Percentiles rank a stretch among this genome's conserved stretches.
These are phyloP conservation scores for Obelidium mucronatum DNA, from an alignment of 192 early-diverging fungal species.

Conservation along the genomic window DNA sequence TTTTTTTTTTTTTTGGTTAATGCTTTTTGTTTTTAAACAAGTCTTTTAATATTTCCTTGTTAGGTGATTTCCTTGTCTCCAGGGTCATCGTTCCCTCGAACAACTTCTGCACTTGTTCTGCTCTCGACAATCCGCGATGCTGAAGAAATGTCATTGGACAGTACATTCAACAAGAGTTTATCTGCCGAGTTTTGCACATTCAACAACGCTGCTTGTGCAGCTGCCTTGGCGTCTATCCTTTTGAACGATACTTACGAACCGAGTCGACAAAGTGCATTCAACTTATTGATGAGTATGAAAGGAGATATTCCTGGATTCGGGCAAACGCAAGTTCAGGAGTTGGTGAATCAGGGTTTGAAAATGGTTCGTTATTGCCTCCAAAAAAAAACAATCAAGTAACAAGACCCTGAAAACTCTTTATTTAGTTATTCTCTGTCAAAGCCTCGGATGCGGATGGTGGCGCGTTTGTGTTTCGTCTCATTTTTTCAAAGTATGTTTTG, in stretches of 20 bases:
- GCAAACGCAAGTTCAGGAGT: conserved; percentile 50
- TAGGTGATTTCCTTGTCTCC: conserved; percentile 70
- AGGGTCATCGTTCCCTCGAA: conserved; percentile 75
- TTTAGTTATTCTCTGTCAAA: conserved; percentile 21
- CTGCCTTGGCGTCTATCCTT: conserved; percentile 34
- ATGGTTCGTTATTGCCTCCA: conserved; percentile 59
- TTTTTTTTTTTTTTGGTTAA: neutral
- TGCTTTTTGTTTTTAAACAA: conserved; percentile 13
- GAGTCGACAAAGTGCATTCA: conserved; percentile 76
- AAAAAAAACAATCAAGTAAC: too few relatives aligned
- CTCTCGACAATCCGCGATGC: conserved; percentile 48
- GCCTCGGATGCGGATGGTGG: conserved; percentile 86
- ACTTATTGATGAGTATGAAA: conserved; percentile 74
- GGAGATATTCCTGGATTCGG: conserved; percentile 61
- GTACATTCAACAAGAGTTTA: conserved; percentile 18
- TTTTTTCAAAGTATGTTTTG: conserved; percentile 81
- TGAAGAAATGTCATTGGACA: conserved; percentile 43
- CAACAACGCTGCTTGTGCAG: conserved; percentile 8
- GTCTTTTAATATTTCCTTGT: neutral
- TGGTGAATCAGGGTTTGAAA: conserved; percentile 68
- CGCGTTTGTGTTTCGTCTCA: conserved; percentile 76
- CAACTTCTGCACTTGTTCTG: conserved; percentile 65
- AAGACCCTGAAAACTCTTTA: too few relatives aligned
- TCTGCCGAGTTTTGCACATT: conserved; percentile 9
- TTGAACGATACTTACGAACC: conserved; percentile 68